These are phyloP conservation scores for Heritiera fomes DNA, from an alignment of 345 rosid genomes.

Conservation along the genomic window DNA sequence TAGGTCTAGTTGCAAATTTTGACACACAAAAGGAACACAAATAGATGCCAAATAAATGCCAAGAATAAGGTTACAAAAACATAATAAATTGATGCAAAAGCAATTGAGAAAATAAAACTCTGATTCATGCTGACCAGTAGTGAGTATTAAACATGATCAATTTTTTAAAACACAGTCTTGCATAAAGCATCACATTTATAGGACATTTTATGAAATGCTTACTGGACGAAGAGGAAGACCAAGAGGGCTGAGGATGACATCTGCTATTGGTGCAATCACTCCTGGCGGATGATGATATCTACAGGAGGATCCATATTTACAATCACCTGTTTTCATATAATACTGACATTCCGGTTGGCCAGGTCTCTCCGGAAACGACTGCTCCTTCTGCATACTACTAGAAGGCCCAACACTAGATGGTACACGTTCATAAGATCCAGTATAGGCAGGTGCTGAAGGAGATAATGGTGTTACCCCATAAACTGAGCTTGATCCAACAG, in stretches of 20 bases:
- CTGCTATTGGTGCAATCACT: conserved; percentile 43
- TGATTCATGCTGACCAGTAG: neutral
- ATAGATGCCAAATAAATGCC: neutral
- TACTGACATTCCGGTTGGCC: conserved; percentile 88
- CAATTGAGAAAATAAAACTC: neutral
- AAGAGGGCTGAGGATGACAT: conserved; percentile 54
- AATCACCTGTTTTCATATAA: conserved; percentile 84
- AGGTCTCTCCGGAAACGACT: conserved; percentile 75
- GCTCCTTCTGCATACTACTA: conserved; percentile 59
- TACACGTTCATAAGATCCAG: conserved; percentile 55
- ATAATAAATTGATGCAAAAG: neutral
- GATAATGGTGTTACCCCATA: conserved; percentile 61
- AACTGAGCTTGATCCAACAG: conserved; percentile 57
- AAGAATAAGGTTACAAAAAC: neutral
- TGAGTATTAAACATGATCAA: neutral
- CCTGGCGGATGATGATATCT: conserved; percentile 90
- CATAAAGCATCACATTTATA: conserved; percentile 19
- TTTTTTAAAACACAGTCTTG: neutral
- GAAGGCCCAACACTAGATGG: conserved; percentile 53
- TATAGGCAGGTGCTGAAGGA: conserved; percentile 61
- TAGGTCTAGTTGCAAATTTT: neutral
- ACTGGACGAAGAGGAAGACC: conserved; percentile 91
- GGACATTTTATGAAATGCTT: conserved; percentile 32
- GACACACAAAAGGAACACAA: neutral
- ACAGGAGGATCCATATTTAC: conserved; percentile 85